Percentiles rank a stretch among this genome's conserved stretches.
phyloP scores from a whole-genome alignment of 1,284 basidiomycete species.

The Apiotrichum siamense region DNA sequence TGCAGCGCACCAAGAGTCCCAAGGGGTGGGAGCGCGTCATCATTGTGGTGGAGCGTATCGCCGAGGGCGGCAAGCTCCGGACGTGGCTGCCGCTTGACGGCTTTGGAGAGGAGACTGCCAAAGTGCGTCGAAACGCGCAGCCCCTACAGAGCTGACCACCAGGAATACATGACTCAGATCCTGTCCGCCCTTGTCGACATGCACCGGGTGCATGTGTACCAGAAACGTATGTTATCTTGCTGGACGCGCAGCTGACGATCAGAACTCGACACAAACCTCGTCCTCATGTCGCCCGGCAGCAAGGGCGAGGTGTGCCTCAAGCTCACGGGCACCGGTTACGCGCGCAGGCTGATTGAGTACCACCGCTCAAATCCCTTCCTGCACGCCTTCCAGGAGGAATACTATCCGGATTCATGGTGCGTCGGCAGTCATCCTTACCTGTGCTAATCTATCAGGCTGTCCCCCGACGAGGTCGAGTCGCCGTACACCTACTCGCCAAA shows the following conservation, averaged over 20 bases:
- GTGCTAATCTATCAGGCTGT: constrained; percentile 25
- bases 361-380: constrained; percentile 47
- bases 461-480: constrained; percentile 44
- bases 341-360: constrained; percentile 40
- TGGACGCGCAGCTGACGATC: background rate
- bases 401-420: constrained; percentile 39
- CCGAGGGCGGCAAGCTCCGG: constrained; percentile 35
- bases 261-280: constrained; percentile 39
- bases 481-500: constrained; percentile 40
- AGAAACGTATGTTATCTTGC: constrained; percentile 31
- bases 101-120: constrained; percentile 37
- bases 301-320: constrained; percentile 30
- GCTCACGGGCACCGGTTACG: constrained; percentile 41
- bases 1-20: constrained; percentile 38
- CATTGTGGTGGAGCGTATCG: constrained; percentile 34
- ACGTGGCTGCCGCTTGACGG: constrained; percentile 38
- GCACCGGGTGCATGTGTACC: constrained; percentile 33
- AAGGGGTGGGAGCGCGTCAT: constrained; percentile 43
- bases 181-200: constrained; percentile 39
- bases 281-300: constrained; percentile 25
- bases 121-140: constrained; percentile 17
- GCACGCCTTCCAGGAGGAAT: constrained; percentile 22
- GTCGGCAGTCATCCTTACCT: constrained; percentile 3
- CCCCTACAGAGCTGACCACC: background rate
- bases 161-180: constrained; percentile 43